phyloP scores from a whole-genome alignment of 768 basidiomycete genomes.

The Leucocoprinus leucothites region DNA sequence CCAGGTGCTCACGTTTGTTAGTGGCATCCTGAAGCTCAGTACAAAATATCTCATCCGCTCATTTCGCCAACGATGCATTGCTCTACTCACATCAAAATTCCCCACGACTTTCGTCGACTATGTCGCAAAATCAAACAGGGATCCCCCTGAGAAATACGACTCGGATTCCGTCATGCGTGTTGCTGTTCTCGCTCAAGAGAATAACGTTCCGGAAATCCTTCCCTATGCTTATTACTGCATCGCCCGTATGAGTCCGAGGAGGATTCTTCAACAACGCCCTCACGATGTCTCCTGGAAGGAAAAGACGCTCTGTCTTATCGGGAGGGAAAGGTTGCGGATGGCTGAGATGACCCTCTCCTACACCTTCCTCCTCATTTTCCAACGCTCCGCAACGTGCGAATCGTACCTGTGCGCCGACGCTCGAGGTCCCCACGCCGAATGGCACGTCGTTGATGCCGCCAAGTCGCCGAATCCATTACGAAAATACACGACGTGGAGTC shows the following conservation, averaged over 20 bases:
- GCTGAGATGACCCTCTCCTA: constrained; percentile 41
- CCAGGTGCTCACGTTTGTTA: constrained; percentile 40
- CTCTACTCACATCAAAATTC: constrained; percentile 39
- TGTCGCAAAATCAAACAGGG: constrained; percentile 21
- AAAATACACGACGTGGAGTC: constrained; percentile 31
- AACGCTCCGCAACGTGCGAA: constrained; percentile 27
- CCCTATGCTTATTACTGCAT: constrained; percentile 51
- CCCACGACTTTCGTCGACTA: constrained; percentile 38
- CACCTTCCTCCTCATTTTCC: constrained; percentile 38
- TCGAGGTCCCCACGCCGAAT: constrained; percentile 38
- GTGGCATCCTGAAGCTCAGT: constrained; percentile 58
- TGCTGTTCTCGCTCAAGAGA: constrained; percentile 40
- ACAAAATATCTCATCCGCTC: constrained; percentile 58
- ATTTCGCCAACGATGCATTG: constrained; percentile 50
- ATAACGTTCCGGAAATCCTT: constrained; percentile 34
- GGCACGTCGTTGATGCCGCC: constrained; percentile 37
- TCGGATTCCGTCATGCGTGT: constrained; percentile 41
- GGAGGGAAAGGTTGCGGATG: constrained; percentile 36
- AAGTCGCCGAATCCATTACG: constrained; percentile 32
- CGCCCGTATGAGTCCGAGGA: constrained; percentile 36
- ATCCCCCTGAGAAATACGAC: constrained; percentile 27
- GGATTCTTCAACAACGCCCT: constrained; percentile 33
- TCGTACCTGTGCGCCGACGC: constrained; percentile 30
- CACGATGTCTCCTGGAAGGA: constrained; percentile 36
- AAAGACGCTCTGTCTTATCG: constrained; percentile 37